These are phyloP conservation scores for Colletotrichum euphorbiae DNA, from an alignment of 2,329 filamentous ascomycete genomes.

Conservation along the genomic window DNA sequence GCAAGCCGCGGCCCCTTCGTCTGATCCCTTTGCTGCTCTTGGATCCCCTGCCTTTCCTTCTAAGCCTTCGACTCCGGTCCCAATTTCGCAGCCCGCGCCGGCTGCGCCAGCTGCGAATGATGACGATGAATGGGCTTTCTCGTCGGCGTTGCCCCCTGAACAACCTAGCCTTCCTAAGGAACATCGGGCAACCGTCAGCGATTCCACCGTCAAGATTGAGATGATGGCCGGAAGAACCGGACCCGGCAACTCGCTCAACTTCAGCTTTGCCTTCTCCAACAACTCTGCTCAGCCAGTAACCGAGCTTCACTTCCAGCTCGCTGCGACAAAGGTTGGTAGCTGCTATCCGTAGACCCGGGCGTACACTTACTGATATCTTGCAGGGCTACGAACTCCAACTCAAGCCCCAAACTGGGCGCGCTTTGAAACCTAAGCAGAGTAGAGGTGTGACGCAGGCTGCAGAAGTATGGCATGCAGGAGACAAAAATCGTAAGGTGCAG, in stretches of 20 bases:
- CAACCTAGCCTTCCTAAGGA: slow-evolving; percentile 64
- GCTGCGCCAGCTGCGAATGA: slow-evolving; percentile 57
- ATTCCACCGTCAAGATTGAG: slow-evolving; percentile 77
- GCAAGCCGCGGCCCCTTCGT: slow-evolving; percentile 50
- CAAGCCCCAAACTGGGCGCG: slow-evolving; percentile 85
- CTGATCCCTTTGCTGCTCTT: slow-evolving; percentile 61
- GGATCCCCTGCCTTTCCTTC: slow-evolving; percentile 53
- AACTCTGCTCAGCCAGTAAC: slow-evolving; percentile 76
- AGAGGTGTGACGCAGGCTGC: slow-evolving; percentile 85
- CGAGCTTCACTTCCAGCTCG: slow-evolving; percentile 90
- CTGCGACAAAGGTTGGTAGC: slow-evolving; percentile 84
- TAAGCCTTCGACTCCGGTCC: slow-evolving; percentile 51
- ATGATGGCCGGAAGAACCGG: slow-evolving; percentile 75
- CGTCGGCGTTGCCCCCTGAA: slow-evolving; percentile 81
- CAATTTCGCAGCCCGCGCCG: slow-evolving; percentile 47
- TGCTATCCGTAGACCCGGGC: neutral
- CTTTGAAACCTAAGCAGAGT: slow-evolving; percentile 78
- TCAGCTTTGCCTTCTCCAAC: slow-evolving; percentile 88
- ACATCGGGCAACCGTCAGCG: slow-evolving; percentile 75
- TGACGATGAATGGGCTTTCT: slow-evolving; percentile 95
- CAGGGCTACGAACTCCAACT: slow-evolving; percentile 85
- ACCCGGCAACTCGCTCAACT: slow-evolving; percentile 69
- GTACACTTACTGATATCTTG: slow-evolving; percentile 37
- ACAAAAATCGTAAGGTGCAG: slow-evolving; percentile 75
- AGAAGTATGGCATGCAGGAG: slow-evolving; percentile 78